Percentiles rank a stretch among this genome's conserved stretches.
Conservation (phyloP, 1,139 yeast genomes). For the Yamadazyma atmosphaerica region DNA sequence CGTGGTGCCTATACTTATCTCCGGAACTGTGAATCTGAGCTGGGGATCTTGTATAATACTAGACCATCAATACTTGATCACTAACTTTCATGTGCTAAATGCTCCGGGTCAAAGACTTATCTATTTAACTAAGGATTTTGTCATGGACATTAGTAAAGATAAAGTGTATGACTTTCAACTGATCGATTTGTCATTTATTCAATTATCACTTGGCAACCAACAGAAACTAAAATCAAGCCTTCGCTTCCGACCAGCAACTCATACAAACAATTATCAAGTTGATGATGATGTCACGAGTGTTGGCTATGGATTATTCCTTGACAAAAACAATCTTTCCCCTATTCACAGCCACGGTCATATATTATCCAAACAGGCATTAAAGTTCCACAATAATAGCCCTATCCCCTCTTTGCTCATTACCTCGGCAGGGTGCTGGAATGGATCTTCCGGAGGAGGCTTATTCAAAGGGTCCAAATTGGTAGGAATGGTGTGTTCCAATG, state of each 20-base stretch:
- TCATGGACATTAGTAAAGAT: constrained; percentile 14
- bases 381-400: constrained; percentile 5
- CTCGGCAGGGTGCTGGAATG: constrained; percentile 73
- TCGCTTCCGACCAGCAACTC: constrained; percentile 9
- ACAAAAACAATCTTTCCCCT: constrained; percentile 30
- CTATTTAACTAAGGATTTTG: constrained; percentile 6
- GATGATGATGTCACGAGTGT: constrained; percentile 47
- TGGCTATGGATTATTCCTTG: constrained; percentile 60
- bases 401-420: constrained; percentile 45
- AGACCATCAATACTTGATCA: constrained; percentile 27
- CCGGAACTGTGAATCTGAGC: constrained; percentile 10
- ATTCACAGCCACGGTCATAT: constrained; percentile 47
- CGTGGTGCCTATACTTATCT: constrained; percentile 19
- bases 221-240: constrained; percentile 7
- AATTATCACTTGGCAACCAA: constrained; percentile 18
- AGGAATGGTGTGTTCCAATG: constrained; percentile 68
- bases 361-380: constrained; percentile 4
- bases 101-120: constrained; percentile 18
- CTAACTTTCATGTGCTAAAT: constrained; percentile 38
- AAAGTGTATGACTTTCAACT: constrained; percentile 28
- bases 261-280: constrained; percentile 13
- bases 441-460: constrained; percentile 74
- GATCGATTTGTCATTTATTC: constrained; percentile 40
- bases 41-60: constrained; percentile 43
- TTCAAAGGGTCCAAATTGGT: constrained; percentile 38